Conservation (phyloP, 495 filamentous ascomycete species). For the Extremus antarcticus region DNA sequence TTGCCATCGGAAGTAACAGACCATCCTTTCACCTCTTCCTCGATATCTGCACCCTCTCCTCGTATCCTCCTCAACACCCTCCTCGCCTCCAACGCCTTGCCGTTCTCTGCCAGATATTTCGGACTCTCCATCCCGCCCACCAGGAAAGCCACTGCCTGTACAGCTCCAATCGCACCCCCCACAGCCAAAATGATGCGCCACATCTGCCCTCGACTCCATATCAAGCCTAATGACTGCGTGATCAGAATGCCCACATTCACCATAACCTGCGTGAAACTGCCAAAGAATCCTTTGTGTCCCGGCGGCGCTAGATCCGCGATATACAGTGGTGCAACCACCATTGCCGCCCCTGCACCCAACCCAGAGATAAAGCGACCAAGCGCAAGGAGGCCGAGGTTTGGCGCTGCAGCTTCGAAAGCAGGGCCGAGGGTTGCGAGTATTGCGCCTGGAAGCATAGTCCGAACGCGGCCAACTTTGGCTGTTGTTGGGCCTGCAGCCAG, state of each 20-base stretch:
- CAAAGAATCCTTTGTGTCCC: slow-evolving; percentile 69
- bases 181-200: slow-evolving; percentile 78
- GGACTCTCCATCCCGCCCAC: slow-evolving; percentile 73
- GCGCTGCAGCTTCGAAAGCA: slow-evolving; percentile 56
- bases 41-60: slow-evolving; percentile 55
- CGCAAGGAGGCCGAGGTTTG: slow-evolving; percentile 53
- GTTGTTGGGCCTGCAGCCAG: slow-evolving; percentile 64
- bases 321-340: slow-evolving; percentile 93
- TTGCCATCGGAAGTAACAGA: slow-evolving; percentile 14
- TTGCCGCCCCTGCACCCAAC: slow-evolving; percentile 71
- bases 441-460: slow-evolving; percentile 60
- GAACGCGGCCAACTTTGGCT: slow-evolving; percentile 58
- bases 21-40: slow-evolving; percentile 57
- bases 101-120: slow-evolving; percentile 65
- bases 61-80: slow-evolving; percentile 62
- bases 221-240: slow-evolving; percentile 75
- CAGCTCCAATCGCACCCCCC: slow-evolving; percentile 54
- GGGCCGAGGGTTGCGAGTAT: slow-evolving; percentile 69
- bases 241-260: slow-evolving; percentile 87
- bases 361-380: slow-evolving; percentile 72
- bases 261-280: slow-evolving; percentile 83
- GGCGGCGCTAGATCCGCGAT: slow-evolving; percentile 84
- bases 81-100: slow-evolving; percentile 49
- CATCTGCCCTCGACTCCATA: slow-evolving; percentile 60
- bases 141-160: slow-evolving; percentile 56